phyloP scores from a whole-genome alignment of 306 rosid genomes.

The Inga oerstediana region DNA sequence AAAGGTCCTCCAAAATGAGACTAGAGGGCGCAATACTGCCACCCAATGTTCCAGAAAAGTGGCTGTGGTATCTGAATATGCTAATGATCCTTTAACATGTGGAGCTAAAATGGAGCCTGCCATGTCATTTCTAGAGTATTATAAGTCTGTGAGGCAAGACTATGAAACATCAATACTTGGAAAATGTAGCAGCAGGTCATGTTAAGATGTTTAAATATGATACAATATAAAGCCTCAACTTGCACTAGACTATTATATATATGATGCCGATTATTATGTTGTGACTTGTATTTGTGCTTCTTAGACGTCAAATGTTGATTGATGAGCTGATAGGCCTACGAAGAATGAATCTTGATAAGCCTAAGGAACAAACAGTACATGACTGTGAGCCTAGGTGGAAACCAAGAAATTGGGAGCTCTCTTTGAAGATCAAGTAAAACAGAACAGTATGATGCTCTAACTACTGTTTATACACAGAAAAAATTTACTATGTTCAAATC shows the following conservation, averaged over 20 bases:
- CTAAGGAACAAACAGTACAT: not conserved
- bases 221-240: not conserved
- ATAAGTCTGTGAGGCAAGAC: not conserved
- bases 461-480: not conserved
- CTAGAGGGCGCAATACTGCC: not conserved
- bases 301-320: not conserved
- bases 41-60: not conserved
- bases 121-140: not conserved
- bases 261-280: not conserved
- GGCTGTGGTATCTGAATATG: not conserved
- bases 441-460: not conserved
- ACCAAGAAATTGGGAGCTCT: not conserved
- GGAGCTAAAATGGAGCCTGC: not conserved
- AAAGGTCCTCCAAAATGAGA: not conserved
- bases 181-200: not conserved
- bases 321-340: not conserved
- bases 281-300: not conserved
- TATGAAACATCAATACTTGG: not conserved
- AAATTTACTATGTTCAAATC: conserved; percentile 29
- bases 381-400: not conserved
- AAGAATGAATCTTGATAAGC: not conserved
- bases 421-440: not conserved
- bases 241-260: not conserved
- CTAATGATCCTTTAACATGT: not conserved
- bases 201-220: not conserved